Percentiles rank a stretch among this genome's conserved stretches.
phyloP scores from a whole-genome alignment of 1,284 basidiomycete genomes.

The Apiotrichum montevideense region DNA sequence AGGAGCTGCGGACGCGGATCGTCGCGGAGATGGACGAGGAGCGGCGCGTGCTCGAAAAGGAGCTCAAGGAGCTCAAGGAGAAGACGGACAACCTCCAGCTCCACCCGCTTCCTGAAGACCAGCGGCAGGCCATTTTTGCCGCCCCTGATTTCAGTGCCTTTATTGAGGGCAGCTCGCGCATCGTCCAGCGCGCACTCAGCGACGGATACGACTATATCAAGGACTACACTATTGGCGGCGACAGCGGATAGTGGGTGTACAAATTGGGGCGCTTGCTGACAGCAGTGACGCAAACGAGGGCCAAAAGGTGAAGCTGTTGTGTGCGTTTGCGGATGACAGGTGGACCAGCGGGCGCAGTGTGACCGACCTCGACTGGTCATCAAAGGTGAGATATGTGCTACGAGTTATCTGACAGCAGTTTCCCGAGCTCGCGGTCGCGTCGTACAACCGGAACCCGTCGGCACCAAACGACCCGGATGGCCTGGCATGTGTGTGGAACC shows the following conservation, averaged over 20 bases:
- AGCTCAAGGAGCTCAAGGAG: slow-evolving; percentile 73
- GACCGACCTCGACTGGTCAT: slow-evolving; percentile 95
- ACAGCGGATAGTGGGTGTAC: slow-evolving; percentile 57
- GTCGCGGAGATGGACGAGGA: slow-evolving; percentile 51
- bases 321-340: slow-evolving; percentile 81
- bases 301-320: slow-evolving; percentile 75
- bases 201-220: slow-evolving; percentile 94
- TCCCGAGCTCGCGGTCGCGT: slow-evolving; percentile 87
- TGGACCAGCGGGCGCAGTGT: slow-evolving; percentile 87
- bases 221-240: slow-evolving; percentile 82
- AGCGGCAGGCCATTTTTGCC: slow-evolving; percentile 69
- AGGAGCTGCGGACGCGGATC: slow-evolving; percentile 66
- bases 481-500: slow-evolving; percentile 94
- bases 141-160: slow-evolving; percentile 88
- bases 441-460: slow-evolving; percentile 92
- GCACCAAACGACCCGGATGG: slow-evolving; percentile 91
- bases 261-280: slow-evolving; percentile 33
- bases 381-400: slow-evolving; percentile 58
- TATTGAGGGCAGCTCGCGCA: slow-evolving; percentile 89
- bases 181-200: slow-evolving; percentile 90
- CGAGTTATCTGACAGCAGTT: slow-evolving; percentile 56
- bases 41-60: slow-evolving; percentile 66
- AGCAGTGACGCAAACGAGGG: slow-evolving; percentile 80
- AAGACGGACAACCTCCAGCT: slow-evolving; percentile 60
- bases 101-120: slow-evolving; percentile 67